Evolutionary conservation across 768 basidiomycete genomes (phyloP).

Genomic region (Amanita muscaria): DNA sequence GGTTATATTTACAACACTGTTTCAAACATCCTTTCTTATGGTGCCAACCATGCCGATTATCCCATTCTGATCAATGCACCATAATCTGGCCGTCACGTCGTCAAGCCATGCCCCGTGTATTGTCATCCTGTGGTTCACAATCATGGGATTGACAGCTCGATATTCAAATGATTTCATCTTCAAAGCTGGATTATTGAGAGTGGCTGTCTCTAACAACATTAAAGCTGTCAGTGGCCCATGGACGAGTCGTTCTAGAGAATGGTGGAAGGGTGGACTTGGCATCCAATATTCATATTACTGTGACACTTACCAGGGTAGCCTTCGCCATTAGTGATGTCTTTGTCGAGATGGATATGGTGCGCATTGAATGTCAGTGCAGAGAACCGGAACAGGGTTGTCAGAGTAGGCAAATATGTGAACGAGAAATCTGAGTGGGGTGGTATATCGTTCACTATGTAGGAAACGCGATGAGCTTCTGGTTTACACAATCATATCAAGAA

Average conservation of each 20-base stretch:
- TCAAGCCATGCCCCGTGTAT: slow-evolving; percentile 39
- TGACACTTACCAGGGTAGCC: slow-evolving; percentile 55
- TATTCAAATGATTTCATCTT: slow-evolving; percentile 53
- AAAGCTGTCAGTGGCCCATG: slow-evolving; percentile 79
- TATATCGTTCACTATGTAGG: slow-evolving; percentile 17
- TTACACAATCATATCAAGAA: slow-evolving; percentile 4
- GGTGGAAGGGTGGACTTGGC: neutral
- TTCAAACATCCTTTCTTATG: slow-evolving; percentile 17
- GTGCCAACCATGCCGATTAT: slow-evolving; percentile 63
- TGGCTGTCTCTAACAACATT: slow-evolving; percentile 60
- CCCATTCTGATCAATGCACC: slow-evolving; percentile 48
- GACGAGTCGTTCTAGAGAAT: slow-evolving; percentile 67
- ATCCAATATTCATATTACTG: neutral
- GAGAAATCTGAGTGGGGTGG: slow-evolving; percentile 46
- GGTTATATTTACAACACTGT: too few relatives aligned
- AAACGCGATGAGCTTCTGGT: slow-evolving; percentile 14
- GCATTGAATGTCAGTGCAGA: slow-evolving; percentile 84
- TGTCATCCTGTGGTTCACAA: slow-evolving; percentile 41
- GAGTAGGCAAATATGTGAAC: slow-evolving; percentile 57
- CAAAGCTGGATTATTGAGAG: slow-evolving; percentile 38
- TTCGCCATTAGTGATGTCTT: slow-evolving; percentile 59
- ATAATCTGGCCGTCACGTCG: slow-evolving; percentile 34
- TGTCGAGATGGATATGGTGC: slow-evolving; percentile 79
- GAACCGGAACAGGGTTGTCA: slow-evolving; percentile 75
- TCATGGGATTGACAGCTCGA: slow-evolving; percentile 55